Conservation (phyloP, 148 eudicot species). For the Cornus kousa region DNA sequence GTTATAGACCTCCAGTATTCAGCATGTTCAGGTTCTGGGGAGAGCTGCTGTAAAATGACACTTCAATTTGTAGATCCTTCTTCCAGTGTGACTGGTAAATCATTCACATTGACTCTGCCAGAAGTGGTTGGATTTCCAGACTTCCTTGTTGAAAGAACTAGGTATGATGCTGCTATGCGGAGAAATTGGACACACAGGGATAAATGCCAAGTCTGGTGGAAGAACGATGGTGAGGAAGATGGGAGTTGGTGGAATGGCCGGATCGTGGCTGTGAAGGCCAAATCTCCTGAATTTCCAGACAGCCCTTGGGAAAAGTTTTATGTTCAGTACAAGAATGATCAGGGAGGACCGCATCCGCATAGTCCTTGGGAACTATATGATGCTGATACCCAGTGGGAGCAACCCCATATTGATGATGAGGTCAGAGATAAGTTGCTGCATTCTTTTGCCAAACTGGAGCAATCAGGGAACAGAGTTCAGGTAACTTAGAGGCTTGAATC, state of each 20-base stretch:
- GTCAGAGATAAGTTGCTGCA: conserved; percentile 48
- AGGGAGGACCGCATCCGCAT: conserved; percentile 59
- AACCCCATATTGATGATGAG: conserved; percentile 64
- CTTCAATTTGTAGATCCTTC: conserved; percentile 61
- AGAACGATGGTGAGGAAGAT: conserved; percentile 66
- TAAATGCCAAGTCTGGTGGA: conserved; percentile 99
- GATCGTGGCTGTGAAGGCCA: conserved; percentile 56
- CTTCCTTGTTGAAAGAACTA: conserved; percentile 80
- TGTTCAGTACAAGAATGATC: conserved; percentile 77
- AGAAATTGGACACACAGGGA: conserved; percentile 81
- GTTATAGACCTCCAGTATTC: conserved; percentile 63
- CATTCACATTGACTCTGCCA: conserved; percentile 71
- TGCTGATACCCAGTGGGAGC: conserved; percentile 70
- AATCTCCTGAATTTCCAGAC: conserved; percentile 77
- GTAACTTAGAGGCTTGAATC: conserved; percentile 28
- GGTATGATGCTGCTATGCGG: conserved; percentile 72
- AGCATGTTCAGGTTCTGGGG: conserved; percentile 79
- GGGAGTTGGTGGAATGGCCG: conserved; percentile 99
- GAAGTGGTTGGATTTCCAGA: conserved; percentile 80
- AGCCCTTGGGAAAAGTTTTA: conserved; percentile 90
- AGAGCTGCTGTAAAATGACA: conserved; percentile 87
- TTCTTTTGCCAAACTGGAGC: conserved; percentile 54
- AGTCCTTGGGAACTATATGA: conserved; percentile 98
- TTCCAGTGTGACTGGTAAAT: conserved; percentile 59
- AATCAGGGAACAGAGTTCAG: conserved; percentile 60